Evolutionary conservation across 495 filamentous ascomycete species (phyloP), one percentile per base, ranked within the genome.

Genomic region (Penicillium manginii): DNA sequence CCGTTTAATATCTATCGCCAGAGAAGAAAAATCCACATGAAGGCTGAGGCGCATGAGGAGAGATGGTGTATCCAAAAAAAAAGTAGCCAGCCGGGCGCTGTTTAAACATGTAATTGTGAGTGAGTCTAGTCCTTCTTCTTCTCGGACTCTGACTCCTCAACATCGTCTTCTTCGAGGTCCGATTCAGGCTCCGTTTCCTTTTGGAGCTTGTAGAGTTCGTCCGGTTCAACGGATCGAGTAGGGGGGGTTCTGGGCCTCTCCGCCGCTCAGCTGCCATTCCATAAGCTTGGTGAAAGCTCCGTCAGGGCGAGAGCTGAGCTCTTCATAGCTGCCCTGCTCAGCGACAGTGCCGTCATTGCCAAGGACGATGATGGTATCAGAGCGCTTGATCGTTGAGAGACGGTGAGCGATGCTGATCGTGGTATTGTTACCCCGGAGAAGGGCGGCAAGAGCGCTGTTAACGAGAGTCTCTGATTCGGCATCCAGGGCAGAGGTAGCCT

Each of bases 231-330:
- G 7, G 68, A 49, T 40, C 63, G 65, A 5, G 65, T 45, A 29
- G 67, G 64, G n/a, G n/a, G 75, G 59, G 19, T 68, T 62, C 0
- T 56, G 23, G 2, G 75, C 72, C 39, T 96, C 91, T 10, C 88
- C 88, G 14, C 92, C 96, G 61, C 83, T 93, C 83, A 98, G 89
- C 76, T 98, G 94, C 96, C 96, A 98, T 71, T 98, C 92, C 94
- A 98, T 98, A 49, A 98, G 79, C 74, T 90, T 91, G 29, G 85
- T 92, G 69, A 98, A 98, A 7, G 92, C 90, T 39, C 93, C 93
- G 22, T 88, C 75, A 4, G 80, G 81, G 37, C 89, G 85, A 18
- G 79, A 73, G 62, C 86, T 89, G 23, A 98, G 80, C 55, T 91
- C 85, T 14, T 83, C 76, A 68, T 65, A 98, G 35, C 86, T 87